A percentile compares a stretch with the other conserved stretches of the same genome.
These are phyloP conservation scores for Trichophyton mentagrophytes DNA, from an alignment of 2,329 filamentous ascomycete species.

Conservation along the genomic window DNA sequence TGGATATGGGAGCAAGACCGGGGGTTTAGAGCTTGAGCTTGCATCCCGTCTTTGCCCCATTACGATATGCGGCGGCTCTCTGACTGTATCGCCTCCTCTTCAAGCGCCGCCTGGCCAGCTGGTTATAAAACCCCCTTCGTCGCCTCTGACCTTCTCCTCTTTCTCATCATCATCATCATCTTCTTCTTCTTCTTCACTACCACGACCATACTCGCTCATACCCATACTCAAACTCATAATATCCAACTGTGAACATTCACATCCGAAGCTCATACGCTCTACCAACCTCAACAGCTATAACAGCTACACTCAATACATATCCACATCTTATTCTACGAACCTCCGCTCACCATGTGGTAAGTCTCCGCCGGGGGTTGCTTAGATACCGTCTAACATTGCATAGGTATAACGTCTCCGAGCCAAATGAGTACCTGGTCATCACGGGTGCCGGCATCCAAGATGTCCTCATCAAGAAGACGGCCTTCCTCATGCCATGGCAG, in stretches of 20 bases:
- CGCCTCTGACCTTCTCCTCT: too few relatives aligned
- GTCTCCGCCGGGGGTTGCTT: not conserved
- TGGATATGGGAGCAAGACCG: too few relatives aligned
- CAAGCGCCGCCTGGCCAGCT: not conserved
- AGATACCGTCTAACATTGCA: constrained; percentile 15
- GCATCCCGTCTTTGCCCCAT: not conserved
- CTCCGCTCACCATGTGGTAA: constrained; percentile 1
- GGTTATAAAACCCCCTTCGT: not conserved
- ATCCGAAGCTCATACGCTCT: not conserved
- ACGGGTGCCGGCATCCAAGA: constrained; percentile 64
- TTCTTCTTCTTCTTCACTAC: not conserved
- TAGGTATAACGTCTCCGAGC: constrained; percentile 57
- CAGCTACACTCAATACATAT: not conserved
- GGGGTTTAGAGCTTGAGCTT: not conserved
- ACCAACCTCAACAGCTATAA: not conserved
- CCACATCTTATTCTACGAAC: not conserved
- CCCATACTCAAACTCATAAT: not conserved
- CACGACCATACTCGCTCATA: not conserved
- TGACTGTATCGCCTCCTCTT: not conserved
- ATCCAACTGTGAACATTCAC: too few relatives aligned
- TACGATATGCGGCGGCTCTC: not conserved
- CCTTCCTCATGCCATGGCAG: constrained; percentile 60
- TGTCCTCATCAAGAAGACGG: constrained; percentile 66
- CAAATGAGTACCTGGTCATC: constrained; percentile 77
- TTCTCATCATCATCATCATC: not conserved